Conservation (phyloP, 345 rosid species). For the Acer yangbiense region DNA sequence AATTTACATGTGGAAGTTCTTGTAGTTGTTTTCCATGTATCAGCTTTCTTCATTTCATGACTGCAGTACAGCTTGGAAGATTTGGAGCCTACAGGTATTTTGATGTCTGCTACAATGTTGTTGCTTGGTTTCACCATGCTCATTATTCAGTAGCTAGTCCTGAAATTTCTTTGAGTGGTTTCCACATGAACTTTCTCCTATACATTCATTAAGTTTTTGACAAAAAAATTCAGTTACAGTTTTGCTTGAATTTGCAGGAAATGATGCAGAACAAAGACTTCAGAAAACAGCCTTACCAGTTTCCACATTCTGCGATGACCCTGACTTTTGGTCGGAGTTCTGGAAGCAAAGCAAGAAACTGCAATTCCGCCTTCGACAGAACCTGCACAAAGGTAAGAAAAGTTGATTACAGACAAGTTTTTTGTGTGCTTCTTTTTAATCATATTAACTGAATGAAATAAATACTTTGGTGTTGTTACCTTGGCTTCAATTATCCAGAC, state of each 20-base stretch:
- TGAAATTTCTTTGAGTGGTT: constrained; percentile 75
- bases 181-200: constrained; percentile 94
- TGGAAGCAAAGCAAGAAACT: constrained; percentile 90
- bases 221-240: neutral
- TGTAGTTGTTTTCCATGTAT: neutral
- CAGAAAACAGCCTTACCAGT: constrained; percentile 50
- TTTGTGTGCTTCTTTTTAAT: neutral
- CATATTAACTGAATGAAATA: neutral
- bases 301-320: constrained; percentile 89
- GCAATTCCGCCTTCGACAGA: constrained; percentile 80
- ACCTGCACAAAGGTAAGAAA: constrained; percentile 52
- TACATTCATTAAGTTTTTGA: neutral
- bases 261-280: neutral
- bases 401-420: neutral
- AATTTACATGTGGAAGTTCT: neutral
- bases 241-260: neutral
- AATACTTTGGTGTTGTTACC: constrained; percentile 32
- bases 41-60: constrained; percentile 1
- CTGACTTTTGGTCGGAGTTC: constrained; percentile 81
- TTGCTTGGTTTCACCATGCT: constrained; percentile 22
- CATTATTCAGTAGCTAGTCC: constrained; percentile 42
- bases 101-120: neutral
- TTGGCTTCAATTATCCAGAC: constrained; percentile 95
- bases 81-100: neutral
- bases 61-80: neutral